Evolutionary conservation across 768 basidiomycete species (phyloP).

Genomic region (Imleria badia): DNA sequence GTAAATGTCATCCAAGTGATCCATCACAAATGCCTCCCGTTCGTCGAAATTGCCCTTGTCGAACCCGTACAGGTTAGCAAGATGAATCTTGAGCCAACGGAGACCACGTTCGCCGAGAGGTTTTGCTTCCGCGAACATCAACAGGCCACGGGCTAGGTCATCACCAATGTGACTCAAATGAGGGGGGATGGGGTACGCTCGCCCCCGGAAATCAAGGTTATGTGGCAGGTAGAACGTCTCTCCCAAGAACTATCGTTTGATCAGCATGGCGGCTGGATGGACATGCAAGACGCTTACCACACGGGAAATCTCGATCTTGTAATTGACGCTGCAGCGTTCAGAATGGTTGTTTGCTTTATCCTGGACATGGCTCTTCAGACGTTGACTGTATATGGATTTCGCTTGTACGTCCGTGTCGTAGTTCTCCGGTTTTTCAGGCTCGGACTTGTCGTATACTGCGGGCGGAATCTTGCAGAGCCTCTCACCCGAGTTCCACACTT

Average conservation of each 20-base stretch:
- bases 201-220: conserved; percentile 96
- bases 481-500: conserved; percentile 87
- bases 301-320: conserved; percentile 94
- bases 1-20: conserved; percentile 72
- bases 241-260: conserved; percentile 63
- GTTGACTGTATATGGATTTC: conserved; percentile 52
- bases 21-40: conserved; percentile 74
- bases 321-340: conserved; percentile 90
- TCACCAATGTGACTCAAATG: conserved; percentile 96
- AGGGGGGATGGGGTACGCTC: conserved; percentile 95
- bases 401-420: conserved; percentile 53
- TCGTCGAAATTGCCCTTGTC: conserved; percentile 96
- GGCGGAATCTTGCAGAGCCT: conserved; percentile 85
- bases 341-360: conserved; percentile 81
- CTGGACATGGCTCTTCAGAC: conserved; percentile 55
- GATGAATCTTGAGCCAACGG: conserved; percentile 93
- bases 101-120: conserved; percentile 83
- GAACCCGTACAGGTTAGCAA: conserved; percentile 89
- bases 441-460: conserved; percentile 57
- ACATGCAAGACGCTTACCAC: conserved; percentile 53
- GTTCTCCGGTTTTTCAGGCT: conserved; percentile 52
- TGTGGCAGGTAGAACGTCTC: conserved; percentile 93
- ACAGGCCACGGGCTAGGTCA: conserved; percentile 84
- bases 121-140: conserved; percentile 78
- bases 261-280: background rate